Base-by-base conservation (phyloP, 2,329 filamentous ascomycete species). In the Ophiostoma quercus region DNA sequence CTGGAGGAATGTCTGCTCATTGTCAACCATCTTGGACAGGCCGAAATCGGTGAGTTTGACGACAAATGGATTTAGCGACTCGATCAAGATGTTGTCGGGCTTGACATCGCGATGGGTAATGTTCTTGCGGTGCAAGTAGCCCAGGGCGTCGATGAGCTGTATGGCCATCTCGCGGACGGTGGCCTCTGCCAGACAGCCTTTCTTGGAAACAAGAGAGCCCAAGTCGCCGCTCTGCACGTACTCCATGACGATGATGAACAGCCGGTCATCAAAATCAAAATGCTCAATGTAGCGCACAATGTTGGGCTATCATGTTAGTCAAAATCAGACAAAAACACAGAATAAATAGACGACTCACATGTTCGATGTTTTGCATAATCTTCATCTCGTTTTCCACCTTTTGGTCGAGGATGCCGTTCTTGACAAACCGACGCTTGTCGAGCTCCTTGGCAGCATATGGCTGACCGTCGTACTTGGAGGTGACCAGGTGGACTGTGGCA, bases 91-190 rank as follows among this genome's bases (percentile, higher is more conserved):
- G 76, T 99, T 99, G 82, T 99, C 95, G 0, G 95, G 95, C 77
- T 99, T 99, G 76, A 99, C 93, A 78, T 99, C 95, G n/a, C 95
- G 90, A 79, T 99, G 95, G 0, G 94, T 98, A 75, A 99, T 97
- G 76, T 90, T 92, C 75, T 91, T 90, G 68, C 84, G 83, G 78
- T 99, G 95, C 9, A 99, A 83, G 77, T 99, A 97, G 39, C 88
- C 88, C 68, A 99, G 82, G 1, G 94, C 94, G 74, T 90, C 87
- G 62, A 97, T 81, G 47, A 98, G 86, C 77, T 96, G 92, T 25
- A 81, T 78, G 1, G 93, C 87, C 78, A 97, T 91, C 5, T 82
- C 82, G 77, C 90, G 88, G n/a, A 88, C 90, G 74, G 89, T 82
- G 0, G 79, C 74, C 77, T 98, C 94, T 0, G 83, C 79, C 67